Evolutionary conservation across 192 early-diverging fungal genomes (phyloP).

Genomic region (Backusella tarrabulga): DNA sequence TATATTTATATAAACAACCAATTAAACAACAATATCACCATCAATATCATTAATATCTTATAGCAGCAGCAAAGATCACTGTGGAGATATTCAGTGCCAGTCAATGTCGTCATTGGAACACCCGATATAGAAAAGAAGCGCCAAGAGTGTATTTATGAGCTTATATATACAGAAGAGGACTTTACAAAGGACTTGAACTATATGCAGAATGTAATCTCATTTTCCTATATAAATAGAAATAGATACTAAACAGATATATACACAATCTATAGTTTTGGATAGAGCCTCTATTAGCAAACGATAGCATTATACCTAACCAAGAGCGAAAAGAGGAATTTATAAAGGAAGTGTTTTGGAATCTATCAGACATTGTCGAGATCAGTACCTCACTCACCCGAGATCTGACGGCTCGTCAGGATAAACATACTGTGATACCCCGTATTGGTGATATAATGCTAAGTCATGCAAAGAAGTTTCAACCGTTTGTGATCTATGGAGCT

Average conservation of each 20-base stretch:
- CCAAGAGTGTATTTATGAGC: constrained; percentile 91
- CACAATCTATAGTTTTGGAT: constrained; percentile 52
- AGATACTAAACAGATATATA: neutral
- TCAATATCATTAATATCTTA: neutral
- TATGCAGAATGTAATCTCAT: constrained; percentile 58
- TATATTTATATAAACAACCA: neutral
- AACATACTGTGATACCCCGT: constrained; percentile 67
- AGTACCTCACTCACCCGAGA: constrained; percentile 64
- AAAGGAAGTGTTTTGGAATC: constrained; percentile 76
- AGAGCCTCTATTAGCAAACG: constrained; percentile 56
- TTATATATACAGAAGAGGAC: constrained; percentile 86
- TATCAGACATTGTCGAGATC: constrained; percentile 61
- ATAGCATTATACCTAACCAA: constrained; percentile 56
- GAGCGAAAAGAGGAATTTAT: constrained; percentile 76
- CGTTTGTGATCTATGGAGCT: constrained; percentile 84
- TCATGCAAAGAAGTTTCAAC: constrained; percentile 69
- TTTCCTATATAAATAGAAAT: neutral
- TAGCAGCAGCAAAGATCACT: constrained; percentile 34
- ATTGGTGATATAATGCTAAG: constrained; percentile 84
- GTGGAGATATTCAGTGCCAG: constrained; percentile 85
- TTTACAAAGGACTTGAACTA: constrained; percentile 86
- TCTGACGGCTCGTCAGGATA: constrained; percentile 61
- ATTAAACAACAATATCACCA: neutral
- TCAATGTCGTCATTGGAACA: constrained; percentile 68
- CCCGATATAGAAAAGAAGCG: constrained; percentile 78